Evolutionary conservation across 2,329 filamentous ascomycete species (phyloP).

Genomic region (Colletotrichum viniferum): DNA sequence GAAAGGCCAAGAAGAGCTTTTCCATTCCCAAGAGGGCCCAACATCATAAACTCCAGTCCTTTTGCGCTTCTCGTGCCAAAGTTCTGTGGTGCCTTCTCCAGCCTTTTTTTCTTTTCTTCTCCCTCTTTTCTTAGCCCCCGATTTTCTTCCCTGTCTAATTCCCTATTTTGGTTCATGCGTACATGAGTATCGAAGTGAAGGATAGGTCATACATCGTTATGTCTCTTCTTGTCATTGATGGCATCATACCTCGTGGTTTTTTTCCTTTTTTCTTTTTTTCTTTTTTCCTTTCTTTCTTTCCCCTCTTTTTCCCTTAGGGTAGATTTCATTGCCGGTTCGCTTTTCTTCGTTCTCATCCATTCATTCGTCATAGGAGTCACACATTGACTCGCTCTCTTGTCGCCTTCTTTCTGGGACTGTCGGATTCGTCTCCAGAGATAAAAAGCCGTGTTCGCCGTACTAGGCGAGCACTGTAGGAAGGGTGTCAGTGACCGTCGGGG

Average conservation of each 20-base stretch:
- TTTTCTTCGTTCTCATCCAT: not conserved
- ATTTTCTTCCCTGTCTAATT: not conserved
- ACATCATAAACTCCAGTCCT: not conserved
- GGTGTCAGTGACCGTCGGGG: not conserved
- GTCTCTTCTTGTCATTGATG: not conserved
- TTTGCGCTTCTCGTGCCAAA: not conserved
- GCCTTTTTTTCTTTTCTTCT: not conserved
- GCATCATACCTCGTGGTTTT: not conserved
- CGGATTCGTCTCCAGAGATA: not conserved
- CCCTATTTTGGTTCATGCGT: not conserved
- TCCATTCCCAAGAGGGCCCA: not conserved
- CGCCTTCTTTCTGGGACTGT: not conserved
- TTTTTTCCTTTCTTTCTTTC: not conserved
- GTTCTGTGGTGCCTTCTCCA: not conserved
- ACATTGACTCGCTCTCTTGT: not conserved
- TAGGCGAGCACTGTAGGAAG: not conserved
- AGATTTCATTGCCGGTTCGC: not conserved
- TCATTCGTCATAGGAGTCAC: slow-evolving; percentile 3
- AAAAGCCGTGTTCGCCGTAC: not conserved
- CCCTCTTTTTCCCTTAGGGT: not conserved
- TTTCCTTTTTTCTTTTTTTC: not conserved
- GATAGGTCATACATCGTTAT: slow-evolving; percentile 14
- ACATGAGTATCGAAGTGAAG: not conserved
- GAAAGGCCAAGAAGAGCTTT: not conserved
- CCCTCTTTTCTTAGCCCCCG: not conserved